phyloP scores from a whole-genome alignment of 2,329 filamentous ascomycete species.

The Didymella pinodella region DNA sequence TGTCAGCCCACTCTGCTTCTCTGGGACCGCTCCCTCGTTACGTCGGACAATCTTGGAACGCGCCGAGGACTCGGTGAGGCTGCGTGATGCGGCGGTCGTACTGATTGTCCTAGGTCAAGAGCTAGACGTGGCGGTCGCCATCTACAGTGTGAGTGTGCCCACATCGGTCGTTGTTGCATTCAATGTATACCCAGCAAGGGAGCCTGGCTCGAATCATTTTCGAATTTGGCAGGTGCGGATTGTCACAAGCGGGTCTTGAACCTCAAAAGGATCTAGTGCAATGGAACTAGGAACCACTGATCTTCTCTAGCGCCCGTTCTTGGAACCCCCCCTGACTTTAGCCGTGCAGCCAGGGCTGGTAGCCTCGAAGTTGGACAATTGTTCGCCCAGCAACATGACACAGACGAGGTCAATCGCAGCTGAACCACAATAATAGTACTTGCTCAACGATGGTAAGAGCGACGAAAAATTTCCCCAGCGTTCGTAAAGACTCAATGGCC shows the following conservation, averaged over 20 bases:
- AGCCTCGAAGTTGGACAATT: slow-evolving; percentile 13
- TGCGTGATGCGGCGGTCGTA: not conserved
- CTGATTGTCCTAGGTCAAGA: not conserved
- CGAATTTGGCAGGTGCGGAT: not conserved
- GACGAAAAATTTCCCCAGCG: not conserved
- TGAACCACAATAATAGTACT: not conserved
- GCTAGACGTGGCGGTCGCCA: slow-evolving; percentile 2
- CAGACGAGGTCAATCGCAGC: not conserved
- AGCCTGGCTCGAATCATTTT: slow-evolving; percentile 4
- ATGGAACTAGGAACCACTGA: not conserved
- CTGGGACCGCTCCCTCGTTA: not conserved
- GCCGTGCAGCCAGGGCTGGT: slow-evolving; percentile 5
- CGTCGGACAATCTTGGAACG: not conserved
- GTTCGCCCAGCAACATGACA: slow-evolving; percentile 17
- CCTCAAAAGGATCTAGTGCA: slow-evolving; percentile 1
- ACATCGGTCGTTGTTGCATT: slow-evolving; percentile 4
- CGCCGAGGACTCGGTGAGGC: slow-evolving; percentile 2
- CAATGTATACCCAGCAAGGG: slow-evolving; percentile 2
- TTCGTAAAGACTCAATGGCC: not conserved
- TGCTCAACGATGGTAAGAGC: not conserved
- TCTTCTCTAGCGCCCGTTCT: slow-evolving; percentile 11
- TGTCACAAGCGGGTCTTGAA: not conserved
- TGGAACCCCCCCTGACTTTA: slow-evolving; percentile 14
- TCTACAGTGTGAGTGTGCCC: not conserved
- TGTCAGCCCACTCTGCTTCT: not conserved